Conservation (phyloP, 768 basidiomycete genomes). For the Asterophora lycoperdoides region DNA sequence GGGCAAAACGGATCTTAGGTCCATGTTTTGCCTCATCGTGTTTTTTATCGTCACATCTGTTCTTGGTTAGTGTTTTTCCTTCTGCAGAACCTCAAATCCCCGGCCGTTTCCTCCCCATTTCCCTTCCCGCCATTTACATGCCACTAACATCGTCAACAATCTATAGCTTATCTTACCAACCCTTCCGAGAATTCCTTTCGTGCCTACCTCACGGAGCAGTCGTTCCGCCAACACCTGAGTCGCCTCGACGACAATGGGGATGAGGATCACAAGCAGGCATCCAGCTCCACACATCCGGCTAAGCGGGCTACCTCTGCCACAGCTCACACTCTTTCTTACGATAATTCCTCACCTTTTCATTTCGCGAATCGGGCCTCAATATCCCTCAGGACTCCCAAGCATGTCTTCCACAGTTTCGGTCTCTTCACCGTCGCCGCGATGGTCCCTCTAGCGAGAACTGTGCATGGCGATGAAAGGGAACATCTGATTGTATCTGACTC, state of each 20-base stretch:
- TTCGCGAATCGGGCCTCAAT: conserved; percentile 93
- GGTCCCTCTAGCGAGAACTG: conserved; percentile 48
- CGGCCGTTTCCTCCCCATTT: neutral
- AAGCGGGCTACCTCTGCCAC: conserved; percentile 24
- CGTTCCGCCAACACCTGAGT: conserved; percentile 90
- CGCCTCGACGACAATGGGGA: conserved; percentile 69
- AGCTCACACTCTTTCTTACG: conserved; percentile 26
- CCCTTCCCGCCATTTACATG: neutral
- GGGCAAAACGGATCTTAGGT: conserved; percentile 61
- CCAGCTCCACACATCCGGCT: conserved; percentile 23
- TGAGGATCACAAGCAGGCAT: conserved; percentile 41
- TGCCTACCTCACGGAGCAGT: conserved; percentile 93
- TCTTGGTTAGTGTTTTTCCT: conserved; percentile 51
- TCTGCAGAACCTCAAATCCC: too few relatives aligned
- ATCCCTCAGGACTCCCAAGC: conserved; percentile 87
- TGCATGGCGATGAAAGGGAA: conserved; percentile 37
- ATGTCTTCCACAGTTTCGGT: conserved; percentile 80
- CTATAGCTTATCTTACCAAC: conserved; percentile 88
- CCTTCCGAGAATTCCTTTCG: conserved; percentile 93
- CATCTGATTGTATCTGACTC: conserved; percentile 62
- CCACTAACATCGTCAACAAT: conserved; percentile 13
- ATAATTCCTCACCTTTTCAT: conserved; percentile 56
- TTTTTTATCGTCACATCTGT: conserved; percentile 65
- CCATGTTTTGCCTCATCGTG: conserved; percentile 66
- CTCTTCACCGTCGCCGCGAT: conserved; percentile 84